phyloP scores from a whole-genome alignment of 371 early-diverging fungal species.

The Mortierella sp. region DNA sequence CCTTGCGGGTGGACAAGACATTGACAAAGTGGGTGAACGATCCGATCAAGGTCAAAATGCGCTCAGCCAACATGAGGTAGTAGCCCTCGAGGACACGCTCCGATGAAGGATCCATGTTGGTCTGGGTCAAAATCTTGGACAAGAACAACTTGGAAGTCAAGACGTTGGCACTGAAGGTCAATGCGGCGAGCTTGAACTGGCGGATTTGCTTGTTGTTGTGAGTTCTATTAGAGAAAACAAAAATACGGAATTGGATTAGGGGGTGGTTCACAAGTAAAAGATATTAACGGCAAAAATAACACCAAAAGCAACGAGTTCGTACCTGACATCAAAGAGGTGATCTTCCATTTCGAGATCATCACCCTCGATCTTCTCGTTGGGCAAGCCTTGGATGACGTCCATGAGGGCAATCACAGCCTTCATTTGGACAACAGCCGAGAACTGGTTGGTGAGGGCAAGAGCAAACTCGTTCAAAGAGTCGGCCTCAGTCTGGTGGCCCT shows the following conservation, averaged over 20 bases:
- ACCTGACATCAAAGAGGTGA: slow-evolving; percentile 64
- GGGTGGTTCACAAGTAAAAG: background rate
- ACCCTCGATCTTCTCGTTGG: slow-evolving; percentile 72
- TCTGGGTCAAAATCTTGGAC: slow-evolving; percentile 65
- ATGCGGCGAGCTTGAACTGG: slow-evolving; percentile 81
- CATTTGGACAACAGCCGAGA: slow-evolving; percentile 78
- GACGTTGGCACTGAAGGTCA: slow-evolving; percentile 78
- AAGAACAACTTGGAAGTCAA: slow-evolving; percentile 77
- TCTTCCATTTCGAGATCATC: slow-evolving; percentile 58
- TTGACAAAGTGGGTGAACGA: slow-evolving; percentile 67
- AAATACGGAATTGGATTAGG: background rate
- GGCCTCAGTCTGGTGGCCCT: slow-evolving; percentile 69
- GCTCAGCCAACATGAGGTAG: slow-evolving; percentile 67
- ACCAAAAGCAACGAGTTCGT: slow-evolving; percentile 15
- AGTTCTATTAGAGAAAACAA: slow-evolving; percentile 14
- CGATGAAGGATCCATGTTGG: slow-evolving; percentile 59
- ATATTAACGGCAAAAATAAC: background rate
- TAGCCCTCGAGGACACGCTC: slow-evolving; percentile 63
- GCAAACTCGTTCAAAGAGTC: slow-evolving; percentile 79
- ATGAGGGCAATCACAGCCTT: slow-evolving; percentile 74
- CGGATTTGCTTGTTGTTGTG: slow-evolving; percentile 79
- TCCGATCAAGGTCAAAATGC: slow-evolving; percentile 68
- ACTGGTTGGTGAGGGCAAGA: slow-evolving; percentile 72
- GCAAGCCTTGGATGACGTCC: slow-evolving; percentile 71
- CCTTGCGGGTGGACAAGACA: slow-evolving; percentile 58